Evolutionary conservation across 352 stramenopile genomes (phyloP), one percentile per base, ranked within the genome.

Genomic region (Phytophthora nicotianae): DNA sequence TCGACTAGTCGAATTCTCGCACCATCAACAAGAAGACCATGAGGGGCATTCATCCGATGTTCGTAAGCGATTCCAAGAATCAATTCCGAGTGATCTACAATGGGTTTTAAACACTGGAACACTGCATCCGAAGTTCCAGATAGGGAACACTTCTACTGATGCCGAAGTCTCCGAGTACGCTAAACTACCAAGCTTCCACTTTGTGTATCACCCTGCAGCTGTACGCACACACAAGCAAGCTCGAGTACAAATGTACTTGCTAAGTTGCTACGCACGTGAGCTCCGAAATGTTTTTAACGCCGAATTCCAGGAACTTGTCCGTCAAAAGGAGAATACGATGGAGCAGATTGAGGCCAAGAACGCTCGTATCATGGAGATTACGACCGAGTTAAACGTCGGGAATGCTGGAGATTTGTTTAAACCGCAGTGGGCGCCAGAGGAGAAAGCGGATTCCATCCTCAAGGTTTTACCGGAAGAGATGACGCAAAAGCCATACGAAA

Each of bases 291-390:
- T 77, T 20, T 98, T 96, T 79, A 98, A 98, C 62, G 58, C 63
- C 33, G 81, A 94, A 46, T 97, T 98, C 58, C 64, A 91, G 24
- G 77, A 81, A 41, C 62, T 97, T 1, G 58, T 72, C 23, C 70
- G 68, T 20, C 73, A 88, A 10, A 98, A 98, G 47, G 72, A 90
- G 42, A 70, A 76, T 56, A 91, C 88, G 1, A 80, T 97, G 35
- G 87, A 93, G 27, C 80, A 95, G 53, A 94, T 98, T 27, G 82
- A 97, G 38, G 73, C 79, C 26, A 96, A 96, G 62, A 97, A 97
- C 52, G 74, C 81, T 20, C 86, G 93, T 26, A 96, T 98, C 52
- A 52, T 75, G 17, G 89, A 98, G 55, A 98, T 98, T 46, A 64
- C 79, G 23, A 40, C 50, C 10, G 91, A 97, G 50, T 50, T 97